These are phyloP conservation scores for Fusarium palustre DNA, from an alignment of 2,329 filamentous ascomycete species.

Conservation along the genomic window DNA sequence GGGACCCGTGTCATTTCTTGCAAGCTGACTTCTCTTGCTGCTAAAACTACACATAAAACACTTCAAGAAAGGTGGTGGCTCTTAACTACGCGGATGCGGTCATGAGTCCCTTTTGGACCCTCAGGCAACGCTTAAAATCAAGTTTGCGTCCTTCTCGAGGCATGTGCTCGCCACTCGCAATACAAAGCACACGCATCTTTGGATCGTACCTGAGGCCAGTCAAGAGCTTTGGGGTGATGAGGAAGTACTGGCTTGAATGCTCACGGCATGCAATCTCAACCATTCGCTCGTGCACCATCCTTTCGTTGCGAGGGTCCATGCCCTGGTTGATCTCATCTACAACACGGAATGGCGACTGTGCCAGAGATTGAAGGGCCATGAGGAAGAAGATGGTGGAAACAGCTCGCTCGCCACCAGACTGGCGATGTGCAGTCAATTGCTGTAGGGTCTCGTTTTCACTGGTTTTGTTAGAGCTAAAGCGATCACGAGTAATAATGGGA, in stretches of 20 bases:
- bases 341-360: constrained; percentile 94
- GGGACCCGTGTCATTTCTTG: background rate
- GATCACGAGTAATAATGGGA: background rate
- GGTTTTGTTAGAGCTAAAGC: constrained; percentile 32
- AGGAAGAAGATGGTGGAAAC: constrained; percentile 99
- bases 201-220: constrained; percentile 85
- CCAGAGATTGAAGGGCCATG: constrained; percentile 95
- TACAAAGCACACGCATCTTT: constrained; percentile 93
- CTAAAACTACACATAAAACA: constrained; percentile 1
- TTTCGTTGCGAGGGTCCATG: constrained; percentile 98
- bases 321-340: constrained; percentile 99
- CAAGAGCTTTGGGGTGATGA: constrained; percentile 96
- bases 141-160: constrained; percentile 64
- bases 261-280: constrained; percentile 95
- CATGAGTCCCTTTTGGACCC: constrained; percentile 56
- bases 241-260: constrained; percentile 87
- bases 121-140: constrained; percentile 62
- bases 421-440: constrained; percentile 88
- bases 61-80: background rate
- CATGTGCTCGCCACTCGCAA: constrained; percentile 86
- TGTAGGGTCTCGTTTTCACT: constrained; percentile 86
- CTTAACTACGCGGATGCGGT: constrained; percentile 46
- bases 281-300: constrained; percentile 98
- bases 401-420: constrained; percentile 95
- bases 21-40: background rate